Evolutionary conservation across 148 eudicot species (phyloP).

Genomic region (Simmondsia chinensis): DNA sequence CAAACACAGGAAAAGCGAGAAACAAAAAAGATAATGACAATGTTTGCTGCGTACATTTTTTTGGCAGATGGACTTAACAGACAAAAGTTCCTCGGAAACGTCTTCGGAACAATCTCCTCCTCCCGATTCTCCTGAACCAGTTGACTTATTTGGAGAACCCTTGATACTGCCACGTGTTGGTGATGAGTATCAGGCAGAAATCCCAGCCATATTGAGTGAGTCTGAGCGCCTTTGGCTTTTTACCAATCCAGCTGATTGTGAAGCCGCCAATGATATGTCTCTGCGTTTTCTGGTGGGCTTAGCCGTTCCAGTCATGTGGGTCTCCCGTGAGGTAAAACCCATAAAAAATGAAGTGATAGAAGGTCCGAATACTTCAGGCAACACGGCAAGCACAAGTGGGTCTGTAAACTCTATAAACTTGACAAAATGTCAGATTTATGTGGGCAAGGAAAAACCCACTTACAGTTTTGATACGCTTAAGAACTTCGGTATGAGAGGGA

Average conservation of each 20-base stretch:
- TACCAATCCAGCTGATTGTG: constrained; percentile 12
- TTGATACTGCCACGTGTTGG: constrained; percentile 50
- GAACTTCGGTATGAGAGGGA: constrained; percentile 5
- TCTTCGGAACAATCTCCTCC: constrained; percentile 20
- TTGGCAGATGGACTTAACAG: constrained; percentile 25
- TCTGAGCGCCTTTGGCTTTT: constrained; percentile 15
- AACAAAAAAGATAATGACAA: too few species aligned
- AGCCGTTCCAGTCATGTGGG: constrained; percentile 41
- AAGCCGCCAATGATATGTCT: constrained; percentile 5
- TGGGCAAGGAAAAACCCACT: constrained; percentile 6
- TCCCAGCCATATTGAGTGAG: constrained; percentile 27
- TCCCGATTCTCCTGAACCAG: constrained; percentile 13
- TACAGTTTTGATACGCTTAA: constrained; percentile 3
- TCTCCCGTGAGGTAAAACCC: constrained; percentile 12
- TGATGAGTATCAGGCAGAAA: constrained; percentile 52
- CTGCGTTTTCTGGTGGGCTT: constrained; percentile 35
- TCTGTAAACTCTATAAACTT: constrained; percentile 5
- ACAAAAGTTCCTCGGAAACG: constrained; percentile 20
- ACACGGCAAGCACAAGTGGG: constrained; percentile 6
- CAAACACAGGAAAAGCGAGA: too few species aligned
- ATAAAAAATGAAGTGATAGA: constrained; percentile 12
- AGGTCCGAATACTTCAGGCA: not conserved
- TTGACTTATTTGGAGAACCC: constrained; percentile 36
- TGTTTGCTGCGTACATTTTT: not conserved
- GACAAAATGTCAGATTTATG: constrained; percentile 1